These are phyloP conservation scores for Arthrobotrys iridis DNA, from an alignment of 2,329 filamentous ascomycete species.

Conservation along the genomic window DNA sequence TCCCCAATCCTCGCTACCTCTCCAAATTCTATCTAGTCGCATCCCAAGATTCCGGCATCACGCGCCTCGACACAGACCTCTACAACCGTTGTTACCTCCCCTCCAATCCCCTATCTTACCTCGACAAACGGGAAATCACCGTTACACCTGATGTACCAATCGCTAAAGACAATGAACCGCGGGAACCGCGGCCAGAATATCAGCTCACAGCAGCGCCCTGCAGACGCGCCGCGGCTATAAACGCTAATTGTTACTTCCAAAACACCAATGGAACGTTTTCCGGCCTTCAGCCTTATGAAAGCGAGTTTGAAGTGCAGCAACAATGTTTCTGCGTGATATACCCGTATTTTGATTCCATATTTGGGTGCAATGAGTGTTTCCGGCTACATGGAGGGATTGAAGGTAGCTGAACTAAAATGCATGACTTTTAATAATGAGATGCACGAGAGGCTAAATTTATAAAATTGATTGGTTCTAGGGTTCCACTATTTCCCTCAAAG, in stretches of 20 bases:
- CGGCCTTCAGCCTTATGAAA: slow-evolving; percentile 31
- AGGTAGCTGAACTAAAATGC: neutral
- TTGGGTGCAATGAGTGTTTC: slow-evolving; percentile 45
- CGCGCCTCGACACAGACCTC: slow-evolving; percentile 37
- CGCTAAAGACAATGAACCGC: neutral
- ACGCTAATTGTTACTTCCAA: slow-evolving; percentile 42
- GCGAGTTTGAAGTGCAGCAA: slow-evolving; percentile 25
- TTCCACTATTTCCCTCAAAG: slow-evolving; percentile 31
- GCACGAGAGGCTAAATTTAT: neutral
- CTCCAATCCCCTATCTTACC: neutral
- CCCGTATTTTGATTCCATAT: slow-evolving; percentile 44
- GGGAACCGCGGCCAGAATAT: slow-evolving; percentile 18
- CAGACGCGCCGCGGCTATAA: slow-evolving; percentile 36
- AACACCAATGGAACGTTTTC: slow-evolving; percentile 45
- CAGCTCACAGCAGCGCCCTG: slow-evolving; percentile 25
- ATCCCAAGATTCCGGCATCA: slow-evolving; percentile 26
- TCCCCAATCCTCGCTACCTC: slow-evolving; percentile 25
- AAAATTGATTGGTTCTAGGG: neutral
- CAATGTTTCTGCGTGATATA: slow-evolving; percentile 38
- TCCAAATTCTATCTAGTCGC: slow-evolving; percentile 34
- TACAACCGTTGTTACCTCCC: slow-evolving; percentile 44
- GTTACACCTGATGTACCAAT: neutral
- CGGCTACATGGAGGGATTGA: slow-evolving; percentile 38
- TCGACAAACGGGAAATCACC: slow-evolving; percentile 20
- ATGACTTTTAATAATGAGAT: neutral